These are phyloP conservation scores for Blastomyces silverae DNA, from an alignment of 2,329 filamentous ascomycete species.

Conservation along the genomic window DNA sequence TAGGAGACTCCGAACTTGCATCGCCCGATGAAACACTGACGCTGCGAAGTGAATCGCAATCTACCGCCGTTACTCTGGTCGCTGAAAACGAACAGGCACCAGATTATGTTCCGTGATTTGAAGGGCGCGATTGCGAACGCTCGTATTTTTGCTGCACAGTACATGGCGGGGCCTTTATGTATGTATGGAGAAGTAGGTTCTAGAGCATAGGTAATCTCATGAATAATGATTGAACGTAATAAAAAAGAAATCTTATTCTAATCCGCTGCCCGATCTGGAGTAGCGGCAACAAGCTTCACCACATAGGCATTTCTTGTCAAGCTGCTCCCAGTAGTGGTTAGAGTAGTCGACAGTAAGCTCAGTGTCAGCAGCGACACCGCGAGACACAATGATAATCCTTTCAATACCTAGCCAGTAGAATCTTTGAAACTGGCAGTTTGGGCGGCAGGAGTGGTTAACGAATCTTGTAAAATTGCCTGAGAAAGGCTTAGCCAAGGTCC, in stretches of 20 bases:
- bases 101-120: neutral
- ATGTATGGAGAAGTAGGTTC: neutral
- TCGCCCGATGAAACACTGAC: neutral
- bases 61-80: neutral
- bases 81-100: slow-evolving; percentile 2
- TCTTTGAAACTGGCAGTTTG: slow-evolving; percentile 52
- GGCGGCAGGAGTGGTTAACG: slow-evolving; percentile 53
- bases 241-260: neutral
- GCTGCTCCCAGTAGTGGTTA: slow-evolving; percentile 51
- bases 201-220: neutral
- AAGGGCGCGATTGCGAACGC: neutral
- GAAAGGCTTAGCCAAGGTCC: neutral
- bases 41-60: neutral
- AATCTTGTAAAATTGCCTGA: slow-evolving; percentile 52
- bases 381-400: slow-evolving; percentile 50
- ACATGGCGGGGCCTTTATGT: neutral
- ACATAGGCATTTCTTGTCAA: slow-evolving; percentile 52
- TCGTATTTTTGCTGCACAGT: neutral
- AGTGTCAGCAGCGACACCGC: slow-evolving; percentile 47
- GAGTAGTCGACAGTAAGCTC: slow-evolving; percentile 56
- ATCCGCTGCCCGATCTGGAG: neutral
- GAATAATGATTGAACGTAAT: neutral
- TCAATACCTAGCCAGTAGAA: slow-evolving; percentile 54
- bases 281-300: slow-evolving; percentile 46
- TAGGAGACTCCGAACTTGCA: neutral